These are phyloP conservation scores for Saussurea involucrata DNA, from an alignment of 129 eudicot genomes.

Conservation along the genomic window DNA sequence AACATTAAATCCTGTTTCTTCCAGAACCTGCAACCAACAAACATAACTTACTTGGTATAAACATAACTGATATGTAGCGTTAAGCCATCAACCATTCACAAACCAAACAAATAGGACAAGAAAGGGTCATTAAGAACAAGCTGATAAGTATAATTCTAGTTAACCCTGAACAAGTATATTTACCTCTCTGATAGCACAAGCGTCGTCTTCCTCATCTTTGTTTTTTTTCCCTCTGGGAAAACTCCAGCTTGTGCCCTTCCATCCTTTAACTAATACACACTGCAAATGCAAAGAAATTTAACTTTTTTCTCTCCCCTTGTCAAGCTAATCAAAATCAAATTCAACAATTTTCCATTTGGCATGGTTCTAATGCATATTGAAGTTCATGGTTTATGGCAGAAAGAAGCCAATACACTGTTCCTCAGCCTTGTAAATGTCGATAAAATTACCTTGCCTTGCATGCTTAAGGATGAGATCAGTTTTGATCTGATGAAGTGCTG, in stretches of 20 bases:
- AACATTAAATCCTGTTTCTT: slow-evolving; percentile 97
- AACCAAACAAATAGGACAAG: background rate
- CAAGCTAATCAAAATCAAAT: background rate
- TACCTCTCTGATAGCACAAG: slow-evolving; percentile 97
- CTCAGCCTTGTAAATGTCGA: no score
- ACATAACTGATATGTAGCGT: background rate
- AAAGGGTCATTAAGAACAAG: no score
- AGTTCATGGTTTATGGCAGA: background rate
- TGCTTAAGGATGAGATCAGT: background rate
- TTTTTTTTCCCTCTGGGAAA: slow-evolving; percentile 98
- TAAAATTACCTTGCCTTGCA: background rate
- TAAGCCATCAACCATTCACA: background rate
- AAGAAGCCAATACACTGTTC: background rate
- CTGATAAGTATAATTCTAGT: no score
- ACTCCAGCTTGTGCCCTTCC: slow-evolving; percentile 99
- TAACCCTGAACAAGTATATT: background rate
- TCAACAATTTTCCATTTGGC: background rate
- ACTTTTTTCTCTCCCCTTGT: background rate
- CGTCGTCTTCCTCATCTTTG: slow-evolving; percentile 97
- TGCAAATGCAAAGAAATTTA: slow-evolving; percentile 21
- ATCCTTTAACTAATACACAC: slow-evolving; percentile 98
- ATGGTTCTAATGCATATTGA: background rate
- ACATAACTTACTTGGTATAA: background rate
- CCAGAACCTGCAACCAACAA: slow-evolving; percentile 74
- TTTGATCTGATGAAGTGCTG: background rate